Conservation (phyloP, 495 filamentous ascomycete genomes). For the Hypoxylon fuscum region DNA sequence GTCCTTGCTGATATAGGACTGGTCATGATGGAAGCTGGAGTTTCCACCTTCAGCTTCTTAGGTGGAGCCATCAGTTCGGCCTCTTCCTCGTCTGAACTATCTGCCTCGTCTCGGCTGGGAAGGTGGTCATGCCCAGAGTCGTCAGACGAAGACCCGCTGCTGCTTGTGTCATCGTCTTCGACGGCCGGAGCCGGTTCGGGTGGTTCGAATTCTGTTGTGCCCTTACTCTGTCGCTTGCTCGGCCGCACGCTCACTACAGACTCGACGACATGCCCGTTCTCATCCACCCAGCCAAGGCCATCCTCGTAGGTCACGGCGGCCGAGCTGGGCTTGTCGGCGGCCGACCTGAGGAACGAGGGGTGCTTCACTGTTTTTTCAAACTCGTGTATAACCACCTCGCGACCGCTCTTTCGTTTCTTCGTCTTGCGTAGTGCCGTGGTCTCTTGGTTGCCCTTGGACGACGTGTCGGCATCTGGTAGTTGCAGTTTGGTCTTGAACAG, state of each 20-base stretch:
- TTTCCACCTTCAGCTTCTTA: constrained; percentile 26
- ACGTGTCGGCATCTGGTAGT: constrained; percentile 59
- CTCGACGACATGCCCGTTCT: constrained; percentile 25
- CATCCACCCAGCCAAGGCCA: too few relatives aligned
- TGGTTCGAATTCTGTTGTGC: constrained; percentile 21
- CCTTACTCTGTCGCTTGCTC: too few relatives aligned
- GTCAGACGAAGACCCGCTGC: constrained; percentile 44
- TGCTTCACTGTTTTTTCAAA: constrained; percentile 81
- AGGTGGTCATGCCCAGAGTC: constrained; percentile 37
- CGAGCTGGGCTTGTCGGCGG: constrained; percentile 41
- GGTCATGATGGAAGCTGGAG: constrained; percentile 30
- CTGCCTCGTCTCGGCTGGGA: constrained; percentile 34
- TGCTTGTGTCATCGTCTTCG: constrained; percentile 44
- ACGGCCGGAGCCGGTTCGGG: constrained; percentile 22
- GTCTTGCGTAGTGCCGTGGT: constrained; percentile 61
- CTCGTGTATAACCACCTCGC: constrained; percentile 76
- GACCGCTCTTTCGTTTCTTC: constrained; percentile 61
- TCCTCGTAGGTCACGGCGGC: constrained; percentile 67
- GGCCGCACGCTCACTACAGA: too few relatives aligned
- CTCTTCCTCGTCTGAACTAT: constrained; percentile 32
- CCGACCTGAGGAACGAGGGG: constrained; percentile 75
- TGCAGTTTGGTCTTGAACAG: constrained; percentile 82
- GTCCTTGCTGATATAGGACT: constrained; percentile 29
- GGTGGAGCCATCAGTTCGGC: constrained; percentile 7
- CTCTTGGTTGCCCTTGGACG: constrained; percentile 54